Evolutionary conservation across 768 basidiomycete species (phyloP).

Genomic region (Termitomyces sp.): DNA sequence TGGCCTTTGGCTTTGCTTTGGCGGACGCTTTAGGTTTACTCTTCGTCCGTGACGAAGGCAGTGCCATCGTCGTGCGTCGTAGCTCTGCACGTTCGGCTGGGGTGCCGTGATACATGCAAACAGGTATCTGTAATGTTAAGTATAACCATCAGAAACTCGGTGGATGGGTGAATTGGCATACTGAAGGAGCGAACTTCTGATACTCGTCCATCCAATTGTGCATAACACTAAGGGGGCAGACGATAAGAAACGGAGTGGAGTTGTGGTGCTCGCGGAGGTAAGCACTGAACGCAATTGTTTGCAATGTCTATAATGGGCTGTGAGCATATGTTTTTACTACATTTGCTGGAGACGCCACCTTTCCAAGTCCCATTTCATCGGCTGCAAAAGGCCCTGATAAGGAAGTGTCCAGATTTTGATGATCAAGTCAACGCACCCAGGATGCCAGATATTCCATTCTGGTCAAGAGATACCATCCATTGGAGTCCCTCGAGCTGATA

Average conservation of each 20-base stretch:
- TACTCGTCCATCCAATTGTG: constrained; percentile 92
- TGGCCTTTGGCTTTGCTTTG: constrained; percentile 13
- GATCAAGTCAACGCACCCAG: constrained; percentile 37
- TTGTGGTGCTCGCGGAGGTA: constrained; percentile 74
- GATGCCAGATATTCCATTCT: constrained; percentile 81
- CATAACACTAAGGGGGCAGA: constrained; percentile 89
- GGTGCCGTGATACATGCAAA: constrained; percentile 87
- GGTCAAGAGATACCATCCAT: constrained; percentile 88
- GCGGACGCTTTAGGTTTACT: constrained; percentile 2
- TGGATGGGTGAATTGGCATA: constrained; percentile 20
- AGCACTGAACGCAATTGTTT: constrained; percentile 92
- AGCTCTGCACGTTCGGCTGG: constrained; percentile 78
- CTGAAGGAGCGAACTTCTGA: constrained; percentile 72
- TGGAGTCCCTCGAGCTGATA: constrained; percentile 94
- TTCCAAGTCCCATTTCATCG: constrained; percentile 94
- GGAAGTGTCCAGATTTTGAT: neutral
- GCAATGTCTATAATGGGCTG: constrained; percentile 66
- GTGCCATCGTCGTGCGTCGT: constrained; percentile 54
- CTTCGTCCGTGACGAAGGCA: constrained; percentile 16
- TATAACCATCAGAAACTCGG: neutral
- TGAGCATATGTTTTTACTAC: neutral
- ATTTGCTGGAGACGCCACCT: constrained; percentile 34
- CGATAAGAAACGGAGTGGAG: constrained; percentile 75
- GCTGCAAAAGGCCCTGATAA: constrained; percentile 35
- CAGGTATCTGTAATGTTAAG: constrained; percentile 57